Base-by-base conservation (phyloP, 2,329 filamentous ascomycete genomes). In the Fonsecaea multimorphosa region DNA sequence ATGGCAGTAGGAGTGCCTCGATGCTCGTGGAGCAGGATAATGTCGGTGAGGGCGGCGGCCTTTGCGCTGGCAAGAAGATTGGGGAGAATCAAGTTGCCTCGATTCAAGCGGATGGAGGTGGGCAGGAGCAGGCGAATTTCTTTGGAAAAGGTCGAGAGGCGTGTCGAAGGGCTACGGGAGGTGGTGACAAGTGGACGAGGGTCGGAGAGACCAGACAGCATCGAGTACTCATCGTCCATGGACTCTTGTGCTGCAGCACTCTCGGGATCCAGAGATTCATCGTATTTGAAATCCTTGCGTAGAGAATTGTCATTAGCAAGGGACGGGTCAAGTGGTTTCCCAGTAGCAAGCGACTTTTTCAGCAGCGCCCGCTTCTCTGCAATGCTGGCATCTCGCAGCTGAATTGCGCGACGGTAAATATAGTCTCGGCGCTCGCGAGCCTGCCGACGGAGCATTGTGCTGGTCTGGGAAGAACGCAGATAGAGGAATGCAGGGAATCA, bases 101-200 rank as follows among this genome's bases (percentile, higher is more conserved):
- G 88, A 77, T 99, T 99, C 61, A 98, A 80, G 9, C 94, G 87
- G 68, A 97, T 93, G 0, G 89, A 86, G 0, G 93, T 97, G 0
- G 93, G 94, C 0, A 96, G 82, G 5, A 96, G 81, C 22, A 96
- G 82, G 58, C 93, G 84, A 60, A 97, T 90, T 77, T 98, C 95
- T 77, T 99, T 98, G 32, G 92, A 90, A 75, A 99, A 99, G 0
- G 92, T 89, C n/a, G 88, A 86, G 8, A 99, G 83, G 61, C 95
- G 86, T 55, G 91, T 90, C 32, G 90, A 94, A 22, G 95, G 94
- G 71, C 94, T 91, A 74, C 95, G 87, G 53, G 91, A 95, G 2
- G 95, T 99, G 27, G 94, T 96, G 58, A 97, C 91, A 6, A 98
- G 85, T 3, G 96, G 89, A 60, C 93, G 86, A 6, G 94, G 93